Evolutionary conservation across 306 rosid species (phyloP), one percentile per base, ranked within the genome.

Genomic region (Carpinus fangiana): DNA sequence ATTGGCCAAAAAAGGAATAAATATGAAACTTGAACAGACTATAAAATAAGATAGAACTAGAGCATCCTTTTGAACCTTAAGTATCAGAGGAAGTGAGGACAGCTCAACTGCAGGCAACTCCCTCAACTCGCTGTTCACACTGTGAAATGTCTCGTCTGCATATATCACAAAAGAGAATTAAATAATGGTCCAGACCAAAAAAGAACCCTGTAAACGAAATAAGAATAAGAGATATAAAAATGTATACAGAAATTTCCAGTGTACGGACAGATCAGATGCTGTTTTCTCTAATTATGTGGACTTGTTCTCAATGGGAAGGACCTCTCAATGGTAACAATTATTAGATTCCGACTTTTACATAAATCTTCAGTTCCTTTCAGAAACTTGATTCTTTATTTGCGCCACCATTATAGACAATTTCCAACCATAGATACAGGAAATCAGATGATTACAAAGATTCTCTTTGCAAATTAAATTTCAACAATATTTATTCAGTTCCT

Each of bases 61-160:
- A 26, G 57, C 51, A 90, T 80, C 75, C 38, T 55, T 50, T 67
- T 60, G 79, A 76, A 93, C 98, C 97, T 94, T 94, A 45, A 88
- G 95, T 80, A 94, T 86, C 75, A 89, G 74, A 60, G 97, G 97
- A 76, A 94, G 97, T 74, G 97, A 89, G 12, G 97, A 87, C 60
- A 92, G 87, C 81, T 90, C 97, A 56, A 94, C 86, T 18, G 88
- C 92, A 72, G 98, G 98, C 87, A 92, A 89, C 78, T 94, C 98
- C 83, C 92, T 94, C 70, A 93, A 81, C 86, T 92, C 97, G 72
- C 93, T 84, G 77, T 86, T 94, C 73, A 87, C 86, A 80, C 86
- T 81, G 75, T 90, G 96, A 85, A 88, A 90, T 73, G 98, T 80
- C 79, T 88, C 98, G 68, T 82, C 98, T 94, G 78, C 55, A 86